Evolutionary conservation across 257 asterid genomes (phyloP).

Genomic region (Rubia yunnanensis): DNA sequence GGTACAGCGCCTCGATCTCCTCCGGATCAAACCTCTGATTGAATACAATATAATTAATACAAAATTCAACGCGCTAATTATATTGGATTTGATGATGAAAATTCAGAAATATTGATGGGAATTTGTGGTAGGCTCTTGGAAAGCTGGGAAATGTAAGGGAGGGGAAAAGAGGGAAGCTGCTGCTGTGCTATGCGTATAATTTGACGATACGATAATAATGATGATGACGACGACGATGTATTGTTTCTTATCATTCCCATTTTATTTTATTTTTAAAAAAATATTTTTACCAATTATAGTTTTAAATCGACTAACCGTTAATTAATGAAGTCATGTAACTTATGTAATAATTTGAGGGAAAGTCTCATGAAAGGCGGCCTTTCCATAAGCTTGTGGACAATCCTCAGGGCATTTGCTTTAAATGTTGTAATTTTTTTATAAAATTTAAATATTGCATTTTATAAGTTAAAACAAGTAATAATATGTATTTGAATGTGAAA

Average conservation of each 20-base stretch:
- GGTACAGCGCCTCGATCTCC: conserved; percentile 3
- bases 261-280: neutral
- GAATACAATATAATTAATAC: neutral
- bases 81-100: neutral
- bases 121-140: neutral
- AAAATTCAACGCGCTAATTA: neutral
- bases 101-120: neutral
- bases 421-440: too few relatives aligned
- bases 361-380: too few relatives aligned
- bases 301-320: too few relatives aligned
- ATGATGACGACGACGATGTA: conserved; percentile 15
- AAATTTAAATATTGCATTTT: too few relatives aligned
- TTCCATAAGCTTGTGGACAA: too few relatives aligned
- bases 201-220: conserved; percentile 11
- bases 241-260: neutral
- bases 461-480: too few relatives aligned
- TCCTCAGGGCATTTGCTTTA: too few relatives aligned
- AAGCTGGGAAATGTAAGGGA: neutral
- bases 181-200: neutral
- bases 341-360: too few relatives aligned
- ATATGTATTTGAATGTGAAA: too few relatives aligned
- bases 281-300: too few relatives aligned
- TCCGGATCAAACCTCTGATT: neutral
- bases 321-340: too few relatives aligned
- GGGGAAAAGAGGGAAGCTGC: conserved; percentile 9